Evolutionary conservation across 164 flowering plant genomes (phyloP).

Genomic region (Tetracentron sinense): DNA sequence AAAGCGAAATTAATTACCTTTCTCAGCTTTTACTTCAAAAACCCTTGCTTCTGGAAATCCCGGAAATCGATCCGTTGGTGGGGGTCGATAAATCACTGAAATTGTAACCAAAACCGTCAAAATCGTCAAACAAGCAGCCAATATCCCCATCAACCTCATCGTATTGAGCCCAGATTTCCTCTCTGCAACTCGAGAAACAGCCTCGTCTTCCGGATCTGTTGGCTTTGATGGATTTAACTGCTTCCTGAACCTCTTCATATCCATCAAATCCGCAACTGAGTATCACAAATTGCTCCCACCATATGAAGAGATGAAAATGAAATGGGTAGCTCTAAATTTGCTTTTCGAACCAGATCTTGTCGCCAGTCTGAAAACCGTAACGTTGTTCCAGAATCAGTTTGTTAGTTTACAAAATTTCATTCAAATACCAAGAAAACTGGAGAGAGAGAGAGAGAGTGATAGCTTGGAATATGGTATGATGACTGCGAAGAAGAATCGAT

Average conservation of each 20-base stretch:
- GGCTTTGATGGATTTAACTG: conserved; percentile 4
- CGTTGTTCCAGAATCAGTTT: too few relatives aligned
- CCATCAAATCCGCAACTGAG: conserved; percentile 21
- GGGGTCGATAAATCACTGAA: conserved; percentile 35
- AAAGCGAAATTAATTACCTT: conserved; percentile 24
- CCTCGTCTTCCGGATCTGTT: conserved; percentile 26
- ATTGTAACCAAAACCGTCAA: conserved; percentile 45
- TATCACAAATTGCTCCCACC: conserved; percentile 10
- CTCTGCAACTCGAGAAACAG: conserved; percentile 19
- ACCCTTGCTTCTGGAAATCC: conserved; percentile 33
- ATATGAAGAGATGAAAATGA: neutral
- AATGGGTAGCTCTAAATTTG: conserved; percentile 4
- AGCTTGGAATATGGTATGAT: too few relatives aligned
- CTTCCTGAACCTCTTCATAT: conserved; percentile 41
- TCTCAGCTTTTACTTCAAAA: conserved; percentile 16
- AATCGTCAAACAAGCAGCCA: conserved; percentile 38
- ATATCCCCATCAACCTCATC: conserved; percentile 36
- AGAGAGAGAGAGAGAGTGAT: too few relatives aligned
- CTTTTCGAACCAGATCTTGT: conserved; percentile 7
- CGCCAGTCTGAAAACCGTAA: too few relatives aligned
- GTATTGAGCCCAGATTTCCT: conserved; percentile 31
- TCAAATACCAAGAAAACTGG: too few relatives aligned
- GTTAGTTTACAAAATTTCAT: too few relatives aligned
- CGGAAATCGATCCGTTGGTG: conserved; percentile 29
- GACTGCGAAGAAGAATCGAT: too few relatives aligned